Evolutionary conservation across 768 basidiomycete species (phyloP).

Genomic region (Xerocomus spinulosus): DNA sequence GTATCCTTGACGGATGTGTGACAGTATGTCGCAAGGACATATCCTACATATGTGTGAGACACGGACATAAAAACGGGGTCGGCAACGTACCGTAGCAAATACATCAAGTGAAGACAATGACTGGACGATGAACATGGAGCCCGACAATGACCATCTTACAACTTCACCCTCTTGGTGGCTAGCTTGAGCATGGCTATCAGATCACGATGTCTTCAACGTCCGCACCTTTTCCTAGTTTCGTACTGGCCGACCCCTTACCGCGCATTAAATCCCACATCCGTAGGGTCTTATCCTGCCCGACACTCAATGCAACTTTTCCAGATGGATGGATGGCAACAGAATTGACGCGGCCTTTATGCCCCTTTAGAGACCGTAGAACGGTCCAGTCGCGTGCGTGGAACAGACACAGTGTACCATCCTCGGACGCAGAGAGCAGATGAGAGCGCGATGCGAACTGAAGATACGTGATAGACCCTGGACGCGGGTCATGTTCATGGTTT

Average conservation of each 20-base stretch:
- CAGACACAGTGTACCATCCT: slow-evolving; percentile 85
- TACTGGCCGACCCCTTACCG: slow-evolving; percentile 84
- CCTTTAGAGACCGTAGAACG: slow-evolving; percentile 80
- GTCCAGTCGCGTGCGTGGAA: slow-evolving; percentile 95
- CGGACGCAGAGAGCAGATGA: slow-evolving; percentile 86
- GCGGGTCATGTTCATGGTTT: background rate
- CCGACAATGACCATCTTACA: slow-evolving; percentile 83
- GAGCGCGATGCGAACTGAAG: slow-evolving; percentile 84
- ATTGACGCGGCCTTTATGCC: slow-evolving; percentile 93
- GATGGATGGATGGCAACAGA: slow-evolving; percentile 88
- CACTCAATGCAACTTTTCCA: slow-evolving; percentile 85
- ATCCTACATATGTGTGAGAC: slow-evolving; percentile 42
- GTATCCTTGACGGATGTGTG: slow-evolving; percentile 75
- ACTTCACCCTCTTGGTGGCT: slow-evolving; percentile 72
- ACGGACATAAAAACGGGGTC: background rate
- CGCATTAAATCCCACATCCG: slow-evolving; percentile 99
- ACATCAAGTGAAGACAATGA: slow-evolving; percentile 71
- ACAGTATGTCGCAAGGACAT: slow-evolving; percentile 76
- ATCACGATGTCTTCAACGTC: background rate
- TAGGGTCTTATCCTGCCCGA: slow-evolving; percentile 83
- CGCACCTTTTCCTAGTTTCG: slow-evolving; percentile 83
- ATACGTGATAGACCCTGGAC: slow-evolving; percentile 83
- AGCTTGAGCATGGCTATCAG: background rate
- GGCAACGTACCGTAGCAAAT: slow-evolving; percentile 62
- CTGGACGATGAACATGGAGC: slow-evolving; percentile 77